phyloP scores from a whole-genome alignment of 2,329 filamentous ascomycete species.

The Diaporthe citri region DNA sequence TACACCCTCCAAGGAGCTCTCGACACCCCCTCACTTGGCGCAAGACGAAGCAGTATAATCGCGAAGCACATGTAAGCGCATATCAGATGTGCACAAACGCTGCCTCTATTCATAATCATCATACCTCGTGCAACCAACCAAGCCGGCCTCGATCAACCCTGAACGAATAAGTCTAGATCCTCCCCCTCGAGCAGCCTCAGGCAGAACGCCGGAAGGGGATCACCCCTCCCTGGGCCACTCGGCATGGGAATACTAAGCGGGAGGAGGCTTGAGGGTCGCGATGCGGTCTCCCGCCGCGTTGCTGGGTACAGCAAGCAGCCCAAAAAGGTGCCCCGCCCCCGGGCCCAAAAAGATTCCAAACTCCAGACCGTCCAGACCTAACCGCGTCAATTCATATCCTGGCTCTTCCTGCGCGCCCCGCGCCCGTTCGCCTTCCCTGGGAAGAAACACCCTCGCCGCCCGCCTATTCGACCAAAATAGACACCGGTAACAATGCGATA shows the following conservation, averaged over 20 bases:
- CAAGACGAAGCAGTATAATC: neutral
- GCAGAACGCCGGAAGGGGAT: neutral
- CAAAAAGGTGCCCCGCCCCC: neutral
- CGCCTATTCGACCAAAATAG: conserved; percentile 7
- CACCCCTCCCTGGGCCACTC: neutral
- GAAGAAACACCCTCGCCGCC: neutral
- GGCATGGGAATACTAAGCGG: neutral
- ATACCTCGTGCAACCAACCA: conserved; percentile 2
- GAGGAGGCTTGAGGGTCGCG: neutral
- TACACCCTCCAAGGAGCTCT: neutral
- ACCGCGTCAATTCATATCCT: neutral
- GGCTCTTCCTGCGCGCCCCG: too few species aligned
- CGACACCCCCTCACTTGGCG: neutral
- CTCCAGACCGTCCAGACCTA: neutral
- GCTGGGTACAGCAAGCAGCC: neutral
- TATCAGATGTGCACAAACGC: neutral
- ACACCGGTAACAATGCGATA: conserved; percentile 26
- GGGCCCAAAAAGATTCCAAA: neutral
- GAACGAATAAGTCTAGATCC: neutral
- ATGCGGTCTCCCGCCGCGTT: neutral
- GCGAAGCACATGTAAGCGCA: too few species aligned
- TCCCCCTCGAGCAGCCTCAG: too few species aligned
- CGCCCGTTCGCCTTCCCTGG: neutral
- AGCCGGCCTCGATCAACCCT: neutral
- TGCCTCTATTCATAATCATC: conserved; percentile 13